A percentile compares a stretch with the other conserved stretches of the same genome.
Conservation (phyloP, 2,329 filamentous ascomycete genomes). For the Juglanconis oblonga region DNA sequence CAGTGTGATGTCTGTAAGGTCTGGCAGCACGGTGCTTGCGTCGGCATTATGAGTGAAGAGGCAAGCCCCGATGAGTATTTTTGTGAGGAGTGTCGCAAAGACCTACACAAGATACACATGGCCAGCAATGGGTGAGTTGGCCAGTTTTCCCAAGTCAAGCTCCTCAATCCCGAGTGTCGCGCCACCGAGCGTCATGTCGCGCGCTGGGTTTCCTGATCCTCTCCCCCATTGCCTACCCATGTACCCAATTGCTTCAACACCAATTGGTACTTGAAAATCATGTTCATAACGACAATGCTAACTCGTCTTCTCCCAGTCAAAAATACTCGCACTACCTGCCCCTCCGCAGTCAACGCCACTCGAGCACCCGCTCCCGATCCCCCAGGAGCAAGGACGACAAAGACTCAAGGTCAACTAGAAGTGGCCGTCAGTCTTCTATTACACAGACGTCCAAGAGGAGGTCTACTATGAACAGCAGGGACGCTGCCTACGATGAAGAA, state of each 20-base stretch:
- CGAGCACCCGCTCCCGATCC: slow-evolving; percentile 58
- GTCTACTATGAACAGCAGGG: slow-evolving; percentile 96
- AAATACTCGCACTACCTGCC: slow-evolving; percentile 66
- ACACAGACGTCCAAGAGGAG: slow-evolving; percentile 72
- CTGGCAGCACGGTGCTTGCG: slow-evolving; percentile 97
- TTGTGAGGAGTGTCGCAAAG: slow-evolving; percentile 90
- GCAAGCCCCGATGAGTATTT: slow-evolving; percentile 96
- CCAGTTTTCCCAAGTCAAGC: not conserved
- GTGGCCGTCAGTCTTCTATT: slow-evolving; percentile 48
- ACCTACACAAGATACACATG: slow-evolving; percentile 80
- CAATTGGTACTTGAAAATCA: not conserved
- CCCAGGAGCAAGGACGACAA: slow-evolving; percentile 49
- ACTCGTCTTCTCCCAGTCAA: slow-evolving; percentile 48
- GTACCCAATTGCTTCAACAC: not conserved
- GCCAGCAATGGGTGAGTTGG: slow-evolving; percentile 78
- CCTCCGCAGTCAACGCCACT: slow-evolving; percentile 49
- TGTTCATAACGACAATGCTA: slow-evolving; percentile 29
- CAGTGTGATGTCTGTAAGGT: slow-evolving; percentile 98
- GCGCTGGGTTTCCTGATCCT: not conserved
- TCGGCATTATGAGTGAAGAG: slow-evolving; percentile 93
- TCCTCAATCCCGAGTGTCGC: not conserved
- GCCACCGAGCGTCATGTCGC: not conserved
- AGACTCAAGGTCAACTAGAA: slow-evolving; percentile 36
- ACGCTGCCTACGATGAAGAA: slow-evolving; percentile 93
- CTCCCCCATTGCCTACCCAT: no score